A percentile compares a stretch with the other conserved stretches of the same genome.
Conservation (phyloP, 306 rosid genomes). For the Vicia villosa region DNA sequence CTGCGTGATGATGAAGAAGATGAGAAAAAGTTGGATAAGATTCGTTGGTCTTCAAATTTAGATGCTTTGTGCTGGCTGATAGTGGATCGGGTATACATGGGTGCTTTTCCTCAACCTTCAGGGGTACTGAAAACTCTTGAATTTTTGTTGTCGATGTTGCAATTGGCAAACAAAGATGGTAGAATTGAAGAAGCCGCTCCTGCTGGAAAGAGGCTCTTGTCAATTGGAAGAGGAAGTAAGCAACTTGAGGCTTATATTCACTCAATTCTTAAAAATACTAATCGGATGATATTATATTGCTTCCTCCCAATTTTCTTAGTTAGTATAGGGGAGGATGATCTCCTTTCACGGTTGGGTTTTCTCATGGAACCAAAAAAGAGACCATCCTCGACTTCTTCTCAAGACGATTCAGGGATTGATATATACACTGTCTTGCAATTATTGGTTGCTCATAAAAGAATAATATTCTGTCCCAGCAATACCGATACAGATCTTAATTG, state of each 20-base stretch:
- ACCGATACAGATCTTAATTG: slow-evolving; percentile 91
- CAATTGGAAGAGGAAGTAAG: slow-evolving; percentile 87
- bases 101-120: slow-evolving; percentile 95
- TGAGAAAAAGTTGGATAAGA: slow-evolving; percentile 91
- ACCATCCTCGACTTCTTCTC: slow-evolving; percentile 44
- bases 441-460: slow-evolving; percentile 82
- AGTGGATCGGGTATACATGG: slow-evolving; percentile 97
- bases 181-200: slow-evolving; percentile 96
- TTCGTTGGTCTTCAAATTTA: slow-evolving; percentile 92
- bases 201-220: slow-evolving; percentile 82
- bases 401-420: slow-evolving; percentile 77
- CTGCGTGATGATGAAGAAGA: slow-evolving; percentile 97
- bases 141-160: slow-evolving; percentile 95
- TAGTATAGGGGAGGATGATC: slow-evolving; percentile 83
- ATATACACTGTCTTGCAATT: slow-evolving; percentile 83
- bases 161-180: slow-evolving; percentile 96
- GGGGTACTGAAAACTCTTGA: slow-evolving; percentile 88
- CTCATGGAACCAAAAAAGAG: slow-evolving; percentile 70
- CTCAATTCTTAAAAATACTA: slow-evolving; percentile 90
- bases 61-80: slow-evolving; percentile 96
- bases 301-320: slow-evolving; percentile 87
- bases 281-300: slow-evolving; percentile 88
- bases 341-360: slow-evolving; percentile 70
- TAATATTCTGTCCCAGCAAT: slow-evolving; percentile 95
- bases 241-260: slow-evolving; percentile 96